phyloP scores from a whole-genome alignment of 768 basidiomycete species.

The Tulasnella sp. region DNA sequence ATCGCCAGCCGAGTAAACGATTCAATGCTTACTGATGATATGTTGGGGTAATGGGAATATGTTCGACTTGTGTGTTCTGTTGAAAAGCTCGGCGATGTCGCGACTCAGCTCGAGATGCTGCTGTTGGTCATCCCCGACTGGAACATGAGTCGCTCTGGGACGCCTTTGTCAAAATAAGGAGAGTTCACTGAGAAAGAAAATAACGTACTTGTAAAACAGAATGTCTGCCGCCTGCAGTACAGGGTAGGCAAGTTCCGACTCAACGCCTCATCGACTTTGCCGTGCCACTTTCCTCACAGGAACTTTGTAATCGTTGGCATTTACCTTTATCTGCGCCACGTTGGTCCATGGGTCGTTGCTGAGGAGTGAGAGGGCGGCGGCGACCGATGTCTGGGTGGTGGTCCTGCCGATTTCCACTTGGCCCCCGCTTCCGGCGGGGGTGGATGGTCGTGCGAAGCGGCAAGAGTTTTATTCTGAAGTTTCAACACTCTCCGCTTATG shows the following conservation, averaged over 20 bases:
- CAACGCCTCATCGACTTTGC: background rate
- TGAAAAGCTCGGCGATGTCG: slow-evolving; percentile 75
- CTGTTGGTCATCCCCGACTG: slow-evolving; percentile 91
- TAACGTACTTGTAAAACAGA: slow-evolving; percentile 60
- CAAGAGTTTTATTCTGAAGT: background rate
- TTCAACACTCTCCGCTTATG: too few relatives aligned
- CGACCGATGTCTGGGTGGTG: background rate
- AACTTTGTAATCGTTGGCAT: background rate
- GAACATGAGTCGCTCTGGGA: slow-evolving; percentile 76
- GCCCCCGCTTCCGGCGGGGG: background rate
- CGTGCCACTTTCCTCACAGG: background rate
- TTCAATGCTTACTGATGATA: slow-evolving; percentile 50
- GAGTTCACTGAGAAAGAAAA: background rate
- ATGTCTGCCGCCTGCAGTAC: slow-evolving; percentile 91
- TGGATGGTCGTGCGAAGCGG: background rate
- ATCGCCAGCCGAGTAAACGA: background rate
- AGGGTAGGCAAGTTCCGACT: slow-evolving; percentile 60
- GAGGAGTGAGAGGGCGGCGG: background rate
- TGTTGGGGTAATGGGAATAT: slow-evolving; percentile 60
- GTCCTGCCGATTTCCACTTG: background rate
- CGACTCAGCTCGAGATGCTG: slow-evolving; percentile 91
- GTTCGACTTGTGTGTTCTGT: slow-evolving; percentile 45
- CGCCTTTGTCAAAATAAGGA: background rate
- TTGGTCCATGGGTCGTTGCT: background rate
- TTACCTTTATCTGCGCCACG: background rate